A percentile compares a stretch with the other conserved stretches of the same genome.
Evolutionary conservation across 2,329 filamentous ascomycete species (phyloP).

Genomic region (Phaeosphaeriaceae sp.): DNA sequence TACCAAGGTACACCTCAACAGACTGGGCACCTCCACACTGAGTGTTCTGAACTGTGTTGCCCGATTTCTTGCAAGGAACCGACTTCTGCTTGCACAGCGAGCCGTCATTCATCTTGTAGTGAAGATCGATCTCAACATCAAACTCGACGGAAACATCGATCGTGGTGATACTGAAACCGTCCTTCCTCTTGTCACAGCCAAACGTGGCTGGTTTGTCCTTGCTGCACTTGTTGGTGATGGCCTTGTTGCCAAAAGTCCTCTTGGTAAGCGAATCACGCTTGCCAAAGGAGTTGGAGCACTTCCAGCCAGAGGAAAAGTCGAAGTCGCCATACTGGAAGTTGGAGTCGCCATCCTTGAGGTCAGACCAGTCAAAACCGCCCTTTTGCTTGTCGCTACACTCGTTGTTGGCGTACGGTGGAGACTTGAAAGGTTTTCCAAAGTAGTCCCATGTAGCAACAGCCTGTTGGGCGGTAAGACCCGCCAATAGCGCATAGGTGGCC

Average conservation of each 20-base stretch:
- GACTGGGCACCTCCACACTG: conserved; percentile 92
- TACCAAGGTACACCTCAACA: conserved; percentile 71
- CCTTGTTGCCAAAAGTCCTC: conserved; percentile 52
- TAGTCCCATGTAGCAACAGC: conserved; percentile 58
- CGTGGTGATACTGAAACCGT: conserved; percentile 75
- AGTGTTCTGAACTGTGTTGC: conserved; percentile 76
- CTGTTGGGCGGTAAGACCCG: conserved; percentile 55
- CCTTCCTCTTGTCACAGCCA: conserved; percentile 63
- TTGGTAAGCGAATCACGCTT: conserved; percentile 64
- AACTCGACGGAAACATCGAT: conserved; percentile 77
- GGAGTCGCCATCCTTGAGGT: conserved; percentile 54
- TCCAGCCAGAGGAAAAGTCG: conserved; percentile 67
- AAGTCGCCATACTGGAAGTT: conserved; percentile 75
- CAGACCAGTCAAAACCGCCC: conserved; percentile 73
- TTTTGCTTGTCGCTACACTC: conserved; percentile 74
- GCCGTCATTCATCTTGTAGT: conserved; percentile 86
- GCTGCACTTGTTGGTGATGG: conserved; percentile 53
- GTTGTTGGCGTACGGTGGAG: conserved; percentile 77
- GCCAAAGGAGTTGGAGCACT: conserved; percentile 66
- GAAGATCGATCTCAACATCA: conserved; percentile 81
- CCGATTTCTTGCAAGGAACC: conserved; percentile 55
- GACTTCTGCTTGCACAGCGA: conserved; percentile 77
- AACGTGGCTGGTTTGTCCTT: conserved; percentile 66
- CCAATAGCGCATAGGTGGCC: conserved; percentile 51
- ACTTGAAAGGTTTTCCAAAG: conserved; percentile 64